phyloP scores from a whole-genome alignment of 2,329 filamentous ascomycete species.

The Botrytis fragariae region DNA sequence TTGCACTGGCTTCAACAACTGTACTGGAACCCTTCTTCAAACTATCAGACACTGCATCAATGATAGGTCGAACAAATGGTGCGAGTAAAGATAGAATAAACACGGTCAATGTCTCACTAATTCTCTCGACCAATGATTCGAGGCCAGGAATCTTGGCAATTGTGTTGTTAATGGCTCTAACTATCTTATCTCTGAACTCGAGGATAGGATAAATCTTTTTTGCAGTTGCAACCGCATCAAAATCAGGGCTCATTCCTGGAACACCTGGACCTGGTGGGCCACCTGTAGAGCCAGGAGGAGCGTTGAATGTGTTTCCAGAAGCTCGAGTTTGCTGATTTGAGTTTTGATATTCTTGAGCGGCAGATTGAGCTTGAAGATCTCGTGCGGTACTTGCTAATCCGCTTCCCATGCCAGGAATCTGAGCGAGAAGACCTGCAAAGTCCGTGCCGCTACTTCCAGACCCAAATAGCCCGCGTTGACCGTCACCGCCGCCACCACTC shows the following conservation, averaged over 20 bases:
- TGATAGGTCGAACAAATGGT: conserved; percentile 89
- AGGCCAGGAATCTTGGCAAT: conserved; percentile 90
- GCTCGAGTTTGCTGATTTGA: conserved; percentile 39
- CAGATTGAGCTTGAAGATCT: conserved; percentile 58
- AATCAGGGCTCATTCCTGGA: conserved; percentile 70
- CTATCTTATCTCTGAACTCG: conserved; percentile 89
- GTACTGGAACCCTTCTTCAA: conserved; percentile 82
- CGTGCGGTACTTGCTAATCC: conserved; percentile 66
- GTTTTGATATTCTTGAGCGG: conserved; percentile 63
- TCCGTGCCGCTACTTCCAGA: conserved; percentile 45
- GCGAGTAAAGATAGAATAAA: conserved; percentile 89
- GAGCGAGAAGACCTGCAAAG: conserved; percentile 70
- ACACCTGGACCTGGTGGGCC: conserved; percentile 52
- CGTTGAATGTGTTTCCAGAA: conserved; percentile 29
- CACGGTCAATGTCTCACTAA: conserved; percentile 86
- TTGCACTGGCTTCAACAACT: conserved; percentile 61
- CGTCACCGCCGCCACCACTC: conserved; percentile 36
- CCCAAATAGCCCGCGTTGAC: conserved; percentile 40
- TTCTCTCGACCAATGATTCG: conserved; percentile 83
- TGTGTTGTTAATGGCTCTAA: conserved; percentile 77
- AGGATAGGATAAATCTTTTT: conserved; percentile 92
- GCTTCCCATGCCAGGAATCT: conserved; percentile 69
- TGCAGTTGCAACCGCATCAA: conserved; percentile 75
- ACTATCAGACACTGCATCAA: conserved; percentile 77
- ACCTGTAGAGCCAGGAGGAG: conserved; percentile 39